These are phyloP conservation scores for Microbotryum lychnidis-dioicae DNA, from an alignment of 1,284 basidiomycete genomes.

Conservation along the genomic window DNA sequence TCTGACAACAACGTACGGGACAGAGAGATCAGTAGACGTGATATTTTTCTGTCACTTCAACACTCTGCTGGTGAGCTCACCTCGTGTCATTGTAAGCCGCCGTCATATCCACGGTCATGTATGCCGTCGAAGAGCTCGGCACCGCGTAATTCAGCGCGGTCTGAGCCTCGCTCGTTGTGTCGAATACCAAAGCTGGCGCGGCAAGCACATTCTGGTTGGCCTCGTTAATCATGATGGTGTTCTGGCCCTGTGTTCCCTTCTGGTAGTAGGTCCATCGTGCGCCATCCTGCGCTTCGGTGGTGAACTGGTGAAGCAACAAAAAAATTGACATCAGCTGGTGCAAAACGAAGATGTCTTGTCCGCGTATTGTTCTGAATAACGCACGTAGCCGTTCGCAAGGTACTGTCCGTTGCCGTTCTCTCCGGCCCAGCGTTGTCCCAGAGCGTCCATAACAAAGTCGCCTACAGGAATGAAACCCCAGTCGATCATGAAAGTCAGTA, in stretches of 20 bases:
- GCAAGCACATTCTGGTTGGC: constrained; percentile 66
- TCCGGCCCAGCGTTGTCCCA: constrained; percentile 91
- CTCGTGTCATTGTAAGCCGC: constrained; percentile 65
- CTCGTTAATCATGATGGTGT: constrained; percentile 73
- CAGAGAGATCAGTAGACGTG: not conserved
- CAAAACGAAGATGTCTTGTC: constrained; percentile 22
- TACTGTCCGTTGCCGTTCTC: constrained; percentile 89
- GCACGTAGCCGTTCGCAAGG: constrained; percentile 43
- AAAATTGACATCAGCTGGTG: not conserved
- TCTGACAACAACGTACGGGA: not conserved
- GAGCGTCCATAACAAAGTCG: constrained; percentile 89
- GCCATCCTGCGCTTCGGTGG: constrained; percentile 49
- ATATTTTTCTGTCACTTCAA: not conserved
- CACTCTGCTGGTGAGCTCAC: not conserved
- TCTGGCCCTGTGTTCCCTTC: constrained; percentile 94
- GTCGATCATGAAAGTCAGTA: constrained; percentile 54
- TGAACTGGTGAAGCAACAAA: constrained; percentile 18
- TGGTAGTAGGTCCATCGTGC: constrained; percentile 85
- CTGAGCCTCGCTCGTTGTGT: constrained; percentile 58
- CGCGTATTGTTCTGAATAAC: constrained; percentile 26
- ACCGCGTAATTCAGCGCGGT: constrained; percentile 56
- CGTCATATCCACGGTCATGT: constrained; percentile 69
- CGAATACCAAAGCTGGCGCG: constrained; percentile 48
- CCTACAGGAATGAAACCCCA: too few relatives aligned
- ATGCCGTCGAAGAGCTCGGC: constrained; percentile 66